These are phyloP conservation scores for Penicillium samsonianum DNA, from an alignment of 495 filamentous ascomycete genomes.

Conservation along the genomic window DNA sequence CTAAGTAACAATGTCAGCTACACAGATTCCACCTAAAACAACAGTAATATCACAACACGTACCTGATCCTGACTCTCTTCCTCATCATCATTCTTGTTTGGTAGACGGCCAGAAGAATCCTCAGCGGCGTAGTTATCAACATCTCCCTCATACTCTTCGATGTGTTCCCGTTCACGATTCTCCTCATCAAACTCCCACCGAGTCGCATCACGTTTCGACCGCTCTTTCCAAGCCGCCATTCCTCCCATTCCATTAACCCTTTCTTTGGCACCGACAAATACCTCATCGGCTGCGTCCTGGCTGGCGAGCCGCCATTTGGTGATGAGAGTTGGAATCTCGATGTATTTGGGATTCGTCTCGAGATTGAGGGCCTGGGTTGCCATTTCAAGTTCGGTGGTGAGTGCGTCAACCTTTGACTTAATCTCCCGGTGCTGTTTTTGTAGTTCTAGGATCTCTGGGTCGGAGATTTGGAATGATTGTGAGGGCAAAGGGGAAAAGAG, in stretches of 20 bases:
- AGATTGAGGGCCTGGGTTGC: slow-evolving; percentile 53
- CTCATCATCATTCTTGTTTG: slow-evolving; percentile 19
- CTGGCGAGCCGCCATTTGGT: slow-evolving; percentile 50
- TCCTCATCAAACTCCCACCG: slow-evolving; percentile 36
- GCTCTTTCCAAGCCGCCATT: slow-evolving; percentile 53
- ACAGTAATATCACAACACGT: slow-evolving; percentile 13
- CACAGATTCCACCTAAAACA: background rate
- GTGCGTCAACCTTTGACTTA: slow-evolving; percentile 33
- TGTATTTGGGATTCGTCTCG: slow-evolving; percentile 40
- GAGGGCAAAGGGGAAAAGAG: slow-evolving; percentile 6
- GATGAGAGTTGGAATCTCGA: slow-evolving; percentile 51
- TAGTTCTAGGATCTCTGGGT: slow-evolving; percentile 30
- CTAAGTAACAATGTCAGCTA: slow-evolving; percentile 27
- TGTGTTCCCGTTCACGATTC: slow-evolving; percentile 17
- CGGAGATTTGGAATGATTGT: slow-evolving; percentile 11
- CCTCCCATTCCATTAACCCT: slow-evolving; percentile 57
- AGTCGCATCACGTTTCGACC: slow-evolving; percentile 40
- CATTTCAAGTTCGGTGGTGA: slow-evolving; percentile 47
- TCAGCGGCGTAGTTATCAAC: slow-evolving; percentile 17
- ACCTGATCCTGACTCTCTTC: slow-evolving; percentile 42
- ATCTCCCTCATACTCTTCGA: slow-evolving; percentile 35
- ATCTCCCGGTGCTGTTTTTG: slow-evolving; percentile 39
- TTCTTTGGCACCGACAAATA: slow-evolving; percentile 45
- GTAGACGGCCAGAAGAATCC: slow-evolving; percentile 28
- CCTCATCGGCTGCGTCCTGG: slow-evolving; percentile 54